These are phyloP conservation scores for Fusarium anthophilum DNA, from an alignment of 2,329 filamentous ascomycete genomes.

Conservation along the genomic window DNA sequence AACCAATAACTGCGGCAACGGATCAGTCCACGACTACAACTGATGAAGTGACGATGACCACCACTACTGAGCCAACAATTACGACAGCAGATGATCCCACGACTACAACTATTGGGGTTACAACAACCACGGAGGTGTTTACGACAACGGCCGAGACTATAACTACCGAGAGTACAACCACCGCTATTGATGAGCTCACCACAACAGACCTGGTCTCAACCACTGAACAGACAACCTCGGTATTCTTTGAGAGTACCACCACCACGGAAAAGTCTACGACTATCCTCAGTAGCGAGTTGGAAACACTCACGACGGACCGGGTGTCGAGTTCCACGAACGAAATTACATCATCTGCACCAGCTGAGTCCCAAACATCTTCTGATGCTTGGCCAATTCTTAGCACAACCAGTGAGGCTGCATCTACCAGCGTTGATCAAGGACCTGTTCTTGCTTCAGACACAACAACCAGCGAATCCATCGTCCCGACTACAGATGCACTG, in stretches of 20 bases:
- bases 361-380: background rate
- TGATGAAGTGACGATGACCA: background rate
- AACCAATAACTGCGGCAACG: background rate
- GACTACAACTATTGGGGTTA: too few relatives aligned
- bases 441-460: background rate
- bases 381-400: background rate
- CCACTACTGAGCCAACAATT: background rate
- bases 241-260: background rate
- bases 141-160: background rate
- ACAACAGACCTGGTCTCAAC: background rate
- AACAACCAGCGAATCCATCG: background rate
- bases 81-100: background rate
- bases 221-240: background rate
- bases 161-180: background rate
- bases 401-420: background rate
- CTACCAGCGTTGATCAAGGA: background rate
- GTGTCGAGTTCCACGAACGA: background rate
- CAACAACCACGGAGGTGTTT: background rate
- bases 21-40: background rate
- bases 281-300: background rate
- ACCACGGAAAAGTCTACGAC: background rate
- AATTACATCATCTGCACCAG: background rate
- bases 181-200: background rate
- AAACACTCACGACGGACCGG: background rate
- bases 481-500: fast-evolving